Conservation (phyloP, 2,329 filamentous ascomycete species). For the Thielaviopsis musarum region DNA sequence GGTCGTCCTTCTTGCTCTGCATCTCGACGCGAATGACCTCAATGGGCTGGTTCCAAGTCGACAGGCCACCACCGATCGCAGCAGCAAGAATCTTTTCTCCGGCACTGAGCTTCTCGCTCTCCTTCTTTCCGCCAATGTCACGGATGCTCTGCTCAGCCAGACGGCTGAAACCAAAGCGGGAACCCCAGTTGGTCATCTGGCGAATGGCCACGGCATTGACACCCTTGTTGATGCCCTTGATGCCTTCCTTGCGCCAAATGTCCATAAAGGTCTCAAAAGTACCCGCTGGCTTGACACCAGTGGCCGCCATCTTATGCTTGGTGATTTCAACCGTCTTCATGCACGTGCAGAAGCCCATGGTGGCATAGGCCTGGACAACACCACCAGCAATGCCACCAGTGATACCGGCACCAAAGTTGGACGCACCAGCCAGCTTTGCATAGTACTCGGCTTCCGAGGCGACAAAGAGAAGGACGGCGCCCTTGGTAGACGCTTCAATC, state of each 20-base stretch:
- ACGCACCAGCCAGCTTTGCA: constrained; percentile 66
- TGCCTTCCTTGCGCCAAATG: constrained; percentile 89
- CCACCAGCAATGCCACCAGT: constrained; percentile 81
- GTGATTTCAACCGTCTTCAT: constrained; percentile 99
- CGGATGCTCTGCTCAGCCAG: constrained; percentile 84
- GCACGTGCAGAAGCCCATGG: constrained; percentile 99
- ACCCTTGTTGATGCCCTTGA: constrained; percentile 92
- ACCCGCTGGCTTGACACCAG: constrained; percentile 69
- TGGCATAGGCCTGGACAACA: constrained; percentile 95
- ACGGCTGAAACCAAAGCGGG: constrained; percentile 82
- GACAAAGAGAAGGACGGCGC: constrained; percentile 96
- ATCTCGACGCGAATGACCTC: constrained; percentile 99
- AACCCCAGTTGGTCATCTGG: constrained; percentile 99
- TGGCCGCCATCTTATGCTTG: constrained; percentile 80
- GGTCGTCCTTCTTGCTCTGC: constrained; percentile 97
- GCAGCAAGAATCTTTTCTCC: constrained; percentile 81
- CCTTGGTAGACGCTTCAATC: constrained; percentile 99
- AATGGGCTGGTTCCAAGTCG: constrained; percentile 98
- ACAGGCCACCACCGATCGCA: constrained; percentile 78
- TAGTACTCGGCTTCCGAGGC: constrained; percentile 96
- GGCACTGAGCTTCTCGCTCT: constrained; percentile 59
- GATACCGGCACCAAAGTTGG: constrained; percentile 80
- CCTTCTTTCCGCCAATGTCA: constrained; percentile 57
- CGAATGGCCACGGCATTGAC: constrained; percentile 97
- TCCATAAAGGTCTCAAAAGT: constrained; percentile 93